Evolutionary conservation across 805 yeast species (phyloP), one percentile per base, ranked within the genome.

Genomic region (Jamesozyma hellenica): DNA sequence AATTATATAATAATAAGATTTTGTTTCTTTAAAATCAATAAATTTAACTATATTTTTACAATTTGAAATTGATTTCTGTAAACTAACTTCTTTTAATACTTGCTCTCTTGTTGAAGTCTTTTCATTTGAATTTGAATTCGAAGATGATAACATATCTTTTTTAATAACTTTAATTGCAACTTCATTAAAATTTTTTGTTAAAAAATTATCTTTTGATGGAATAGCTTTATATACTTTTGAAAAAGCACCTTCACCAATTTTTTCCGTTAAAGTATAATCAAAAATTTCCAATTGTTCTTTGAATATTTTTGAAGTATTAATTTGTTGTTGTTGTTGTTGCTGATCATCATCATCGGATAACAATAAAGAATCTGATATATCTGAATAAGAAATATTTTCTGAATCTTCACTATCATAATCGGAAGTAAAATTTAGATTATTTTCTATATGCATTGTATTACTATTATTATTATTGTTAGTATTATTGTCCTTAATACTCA

Each of bases 171-270:
- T 74, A 28, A 74, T 62, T 1, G 79, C 80, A 17, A 74, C 74
- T 35, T 48, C 49, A 28, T 45, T 45, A 46, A 42, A 51, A 26
- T 39, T 42, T 33, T 40, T 44, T 18, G 41, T 11, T 27, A 14
- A 27, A 28, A 6, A 34, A 23, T 49, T 26, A 21, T 21, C 8
- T 14, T 43, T 31, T 21, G 40, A 33, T 17, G 57, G 66, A n/a
- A 51, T 36, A 19, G 85, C 88, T 39, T 74, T 73, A 60, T 76
- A 79, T 14, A 83, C 94, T 25, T 75, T 71, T 3, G 88, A 80
- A 48, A 83, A 83, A 0, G 94, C 88, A 19, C 94, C 94, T 57
- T 83, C 92, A 8, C 94, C 94, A 45, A 83, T 71, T 51, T 71
- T 70, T 33, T 65, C 65, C 3, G 68, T 39, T 21, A 75, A 51